These are phyloP conservation scores for Corymbia calophylla DNA, from an alignment of 441 rosid genomes.

Conservation along the genomic window DNA sequence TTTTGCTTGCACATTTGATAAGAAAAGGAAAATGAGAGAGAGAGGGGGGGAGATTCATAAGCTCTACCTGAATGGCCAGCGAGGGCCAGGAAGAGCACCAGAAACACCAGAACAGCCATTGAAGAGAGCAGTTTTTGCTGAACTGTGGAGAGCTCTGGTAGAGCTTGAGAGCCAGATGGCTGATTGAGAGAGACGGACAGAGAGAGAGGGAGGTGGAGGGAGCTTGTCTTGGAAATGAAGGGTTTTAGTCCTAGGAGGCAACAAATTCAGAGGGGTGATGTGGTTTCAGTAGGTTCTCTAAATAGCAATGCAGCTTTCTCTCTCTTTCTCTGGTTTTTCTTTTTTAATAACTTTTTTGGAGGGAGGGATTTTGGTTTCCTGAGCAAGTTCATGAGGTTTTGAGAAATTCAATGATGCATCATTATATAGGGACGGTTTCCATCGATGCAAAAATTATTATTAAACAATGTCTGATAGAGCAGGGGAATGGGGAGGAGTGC, in stretches of 20 bases:
- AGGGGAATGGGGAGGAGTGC: background rate
- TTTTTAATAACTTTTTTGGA: background rate
- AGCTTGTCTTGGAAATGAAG: background rate
- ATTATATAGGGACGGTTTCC: background rate
- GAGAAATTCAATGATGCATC: background rate
- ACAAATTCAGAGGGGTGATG: background rate
- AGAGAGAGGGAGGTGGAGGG: background rate
- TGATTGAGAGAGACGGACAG: background rate
- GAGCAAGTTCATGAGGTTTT: background rate
- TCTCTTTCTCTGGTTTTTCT: background rate
- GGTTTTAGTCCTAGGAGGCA: background rate
- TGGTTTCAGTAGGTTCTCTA: background rate
- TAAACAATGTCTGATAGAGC: background rate
- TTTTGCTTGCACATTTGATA: background rate
- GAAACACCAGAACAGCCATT: background rate
- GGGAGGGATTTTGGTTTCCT: background rate
- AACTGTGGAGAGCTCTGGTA: background rate
- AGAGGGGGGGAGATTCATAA: background rate
- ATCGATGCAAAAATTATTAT: background rate
- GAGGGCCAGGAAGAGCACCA: background rate
- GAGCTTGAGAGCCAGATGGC: background rate
- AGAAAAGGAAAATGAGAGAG: too few species aligned
- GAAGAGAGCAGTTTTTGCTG: background rate
- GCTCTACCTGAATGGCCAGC: background rate
- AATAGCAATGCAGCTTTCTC: background rate